Evolutionary conservation across 176 grass and related monocot genomes (phyloP).

Genomic region (Puya raimondii): DNA sequence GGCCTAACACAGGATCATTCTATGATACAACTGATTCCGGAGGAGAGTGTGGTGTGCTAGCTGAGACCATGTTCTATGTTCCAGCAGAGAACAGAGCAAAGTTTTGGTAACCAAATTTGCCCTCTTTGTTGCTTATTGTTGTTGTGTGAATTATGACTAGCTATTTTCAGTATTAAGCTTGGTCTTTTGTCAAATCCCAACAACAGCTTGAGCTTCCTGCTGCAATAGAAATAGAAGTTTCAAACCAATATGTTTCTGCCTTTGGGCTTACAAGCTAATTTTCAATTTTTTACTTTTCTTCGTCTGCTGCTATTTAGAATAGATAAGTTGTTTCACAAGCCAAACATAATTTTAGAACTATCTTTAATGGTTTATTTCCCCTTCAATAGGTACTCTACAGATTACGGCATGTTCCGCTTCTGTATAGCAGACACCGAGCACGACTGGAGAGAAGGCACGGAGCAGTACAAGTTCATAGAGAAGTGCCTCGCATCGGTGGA

Average conservation of each 20-base stretch:
- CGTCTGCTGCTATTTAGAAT: too few species aligned
- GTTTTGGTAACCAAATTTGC: constrained; percentile 42
- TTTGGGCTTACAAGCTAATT: not conserved
- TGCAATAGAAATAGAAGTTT: too few species aligned
- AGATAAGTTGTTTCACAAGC: too few species aligned
- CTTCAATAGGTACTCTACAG: constrained; percentile 56
- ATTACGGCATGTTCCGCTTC: constrained; percentile 89
- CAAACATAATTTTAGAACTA: not conserved
- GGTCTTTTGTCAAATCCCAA: too few species aligned
- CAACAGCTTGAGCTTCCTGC: too few species aligned
- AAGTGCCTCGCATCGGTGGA: constrained; percentile 61
- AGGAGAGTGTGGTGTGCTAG: constrained; percentile 71
- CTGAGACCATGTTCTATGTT: constrained; percentile 74
- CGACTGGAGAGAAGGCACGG: constrained; percentile 74
- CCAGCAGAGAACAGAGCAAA: constrained; percentile 75
- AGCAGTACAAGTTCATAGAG: constrained; percentile 76
- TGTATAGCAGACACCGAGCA: constrained; percentile 83
- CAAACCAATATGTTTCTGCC: too few species aligned
- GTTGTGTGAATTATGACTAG: not conserved
- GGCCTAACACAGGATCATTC: constrained; percentile 62
- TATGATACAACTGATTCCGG: constrained; percentile 62
- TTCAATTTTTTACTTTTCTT: not conserved
- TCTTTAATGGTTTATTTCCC: not conserved
- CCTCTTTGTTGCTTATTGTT: not conserved
- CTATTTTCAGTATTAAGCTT: too few species aligned